A percentile compares a stretch with the other conserved stretches of the same genome.
phyloP scores from a whole-genome alignment of 2,329 filamentous ascomycete species.

The Fusarium sp. region DNA sequence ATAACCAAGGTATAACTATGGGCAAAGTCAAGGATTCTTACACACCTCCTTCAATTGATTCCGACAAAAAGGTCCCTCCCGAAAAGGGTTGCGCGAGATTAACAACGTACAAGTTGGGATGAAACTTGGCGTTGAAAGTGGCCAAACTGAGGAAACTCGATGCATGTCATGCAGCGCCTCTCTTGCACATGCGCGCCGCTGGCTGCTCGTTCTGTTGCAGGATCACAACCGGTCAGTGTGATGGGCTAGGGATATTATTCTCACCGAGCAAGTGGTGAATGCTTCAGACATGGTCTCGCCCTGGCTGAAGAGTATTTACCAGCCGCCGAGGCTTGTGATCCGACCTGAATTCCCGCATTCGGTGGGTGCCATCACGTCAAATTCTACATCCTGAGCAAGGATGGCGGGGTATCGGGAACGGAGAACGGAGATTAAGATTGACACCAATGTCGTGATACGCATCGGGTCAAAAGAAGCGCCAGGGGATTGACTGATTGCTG shows the following conservation, averaged over 20 bases:
- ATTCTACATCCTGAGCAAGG: slow-evolving; percentile 18
- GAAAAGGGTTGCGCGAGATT: slow-evolving; percentile 17
- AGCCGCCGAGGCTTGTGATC: slow-evolving; percentile 29
- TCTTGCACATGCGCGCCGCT: slow-evolving; percentile 25
- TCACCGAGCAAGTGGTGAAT: slow-evolving; percentile 9
- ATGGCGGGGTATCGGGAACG: slow-evolving; percentile 33
- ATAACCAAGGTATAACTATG: background rate
- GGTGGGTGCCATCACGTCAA: slow-evolving; percentile 40
- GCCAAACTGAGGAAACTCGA: slow-evolving; percentile 4
- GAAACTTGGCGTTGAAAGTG: slow-evolving; percentile 3
- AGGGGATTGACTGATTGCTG: too few relatives aligned
- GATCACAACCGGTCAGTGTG: slow-evolving; percentile 25
- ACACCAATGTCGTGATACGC: slow-evolving; percentile 5
- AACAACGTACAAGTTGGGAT: slow-evolving; percentile 2
- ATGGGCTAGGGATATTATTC: slow-evolving; percentile 10
- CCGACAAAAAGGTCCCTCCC: slow-evolving; percentile 1
- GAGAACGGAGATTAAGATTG: slow-evolving; percentile 28
- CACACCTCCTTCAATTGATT: background rate
- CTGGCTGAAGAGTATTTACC: slow-evolving; percentile 9
- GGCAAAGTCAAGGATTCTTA: slow-evolving; percentile 1
- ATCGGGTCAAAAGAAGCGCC: background rate
- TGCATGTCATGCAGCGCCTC: slow-evolving; percentile 21
- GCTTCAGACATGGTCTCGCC: slow-evolving; percentile 1
- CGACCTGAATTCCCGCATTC: slow-evolving; percentile 28
- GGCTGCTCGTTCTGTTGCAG: background rate